Evolutionary conservation across 352 stramenopile species (phyloP), one percentile per base, ranked within the genome.

Genomic region (Phytopythium sindhum): DNA sequence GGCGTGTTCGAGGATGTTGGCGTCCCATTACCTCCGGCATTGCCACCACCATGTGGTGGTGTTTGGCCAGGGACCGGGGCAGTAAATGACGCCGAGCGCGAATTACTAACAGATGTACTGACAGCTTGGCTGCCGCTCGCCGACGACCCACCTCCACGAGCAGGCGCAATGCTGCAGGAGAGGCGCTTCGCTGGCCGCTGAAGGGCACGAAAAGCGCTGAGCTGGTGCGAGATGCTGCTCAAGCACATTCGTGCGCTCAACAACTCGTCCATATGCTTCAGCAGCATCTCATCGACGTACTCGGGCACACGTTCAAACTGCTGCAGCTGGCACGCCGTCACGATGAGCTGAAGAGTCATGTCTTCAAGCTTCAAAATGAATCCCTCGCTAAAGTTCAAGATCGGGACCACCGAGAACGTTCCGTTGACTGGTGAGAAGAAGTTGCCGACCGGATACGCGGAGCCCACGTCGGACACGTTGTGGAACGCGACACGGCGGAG

Each of bases 321-420:
- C 57, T 91, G 80, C n/a, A 94, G 63, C 54, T 92, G 83, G n/a
- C 85, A 91, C 7, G 85, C 83, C 7, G 81, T 69, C 35, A 85
- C 70, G 41, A 92, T 90, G 29, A 94, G 54, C 42, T 90, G 82
- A 11, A 94, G 69, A 3, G 82, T 88, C 76, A 84, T 81, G 1
- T 59, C 56, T 58, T 94, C 83, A 15, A 94, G 71, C 33, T 81
- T 81, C 50, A 81, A 54, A 24, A 92, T 91, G 47, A 91, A 87
- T 14, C 77, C 70, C 63, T 91, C 81, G n/a, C 78, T 85, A 60
- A 94, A 94, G 61, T 94, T 94, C 24, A 94, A 55, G 35, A 94
- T 90, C 17, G 85, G 85, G 11, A 94, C 81, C 44, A 94, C 69
- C 28, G 74, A 91, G 56, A 89, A 94, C 12, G 72, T 72, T 1